Evolutionary conservation across 129 eudicot genomes (phyloP).

Genomic region (Flaveria trinervia): DNA sequence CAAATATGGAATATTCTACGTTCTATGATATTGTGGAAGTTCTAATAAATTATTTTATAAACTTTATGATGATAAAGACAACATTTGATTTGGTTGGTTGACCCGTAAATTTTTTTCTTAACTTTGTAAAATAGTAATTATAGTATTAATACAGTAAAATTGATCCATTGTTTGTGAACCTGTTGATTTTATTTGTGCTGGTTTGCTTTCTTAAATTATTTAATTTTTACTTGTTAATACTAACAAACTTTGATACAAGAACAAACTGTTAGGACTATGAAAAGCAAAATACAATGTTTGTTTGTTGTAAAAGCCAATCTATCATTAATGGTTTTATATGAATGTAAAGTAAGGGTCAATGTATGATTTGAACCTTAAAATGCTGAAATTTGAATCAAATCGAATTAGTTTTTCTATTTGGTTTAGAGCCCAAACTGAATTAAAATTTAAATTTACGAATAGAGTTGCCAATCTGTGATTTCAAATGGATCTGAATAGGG

Average conservation of each 20-base stretch:
- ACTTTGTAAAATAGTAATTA: background rate
- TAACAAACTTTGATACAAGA: background rate
- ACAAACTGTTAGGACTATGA: too few species aligned
- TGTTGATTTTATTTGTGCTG: too few species aligned
- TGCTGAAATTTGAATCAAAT: background rate
- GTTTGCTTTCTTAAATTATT: background rate
- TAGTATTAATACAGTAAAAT: too few species aligned
- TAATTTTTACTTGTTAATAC: background rate
- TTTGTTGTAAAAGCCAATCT: background rate
- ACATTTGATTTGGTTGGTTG: background rate
- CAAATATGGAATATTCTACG: background rate
- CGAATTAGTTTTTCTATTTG: background rate
- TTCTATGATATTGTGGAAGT: background rate
- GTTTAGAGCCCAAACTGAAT: too few species aligned
- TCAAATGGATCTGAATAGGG: too few species aligned
- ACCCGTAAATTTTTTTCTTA: too few species aligned
- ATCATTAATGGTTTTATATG: background rate
- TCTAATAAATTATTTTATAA: background rate
- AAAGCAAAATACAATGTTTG: background rate
- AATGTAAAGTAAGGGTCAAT: too few species aligned
- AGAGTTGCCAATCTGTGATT: too few species aligned
- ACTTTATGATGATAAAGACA: background rate
- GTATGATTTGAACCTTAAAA: background rate
- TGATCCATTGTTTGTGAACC: too few species aligned
- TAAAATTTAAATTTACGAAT: too few species aligned